phyloP scores from a whole-genome alignment of 345 rosid species.

The Euphorbia lathyris region DNA sequence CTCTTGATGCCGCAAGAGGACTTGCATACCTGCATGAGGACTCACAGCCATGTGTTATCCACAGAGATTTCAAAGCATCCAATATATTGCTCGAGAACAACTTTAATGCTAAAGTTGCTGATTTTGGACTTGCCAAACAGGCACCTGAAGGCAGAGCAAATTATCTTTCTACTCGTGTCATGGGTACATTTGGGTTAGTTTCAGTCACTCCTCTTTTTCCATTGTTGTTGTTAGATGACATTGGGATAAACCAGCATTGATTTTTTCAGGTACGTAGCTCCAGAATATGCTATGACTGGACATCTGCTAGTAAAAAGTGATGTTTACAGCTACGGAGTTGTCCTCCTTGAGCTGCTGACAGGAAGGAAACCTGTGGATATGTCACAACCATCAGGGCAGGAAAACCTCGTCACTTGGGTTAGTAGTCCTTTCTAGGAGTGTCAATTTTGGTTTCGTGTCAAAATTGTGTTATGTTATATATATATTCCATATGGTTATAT shows the following conservation, averaged over 20 bases:
- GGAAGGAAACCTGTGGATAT: slow-evolving; percentile 97
- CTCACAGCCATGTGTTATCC: slow-evolving; percentile 97
- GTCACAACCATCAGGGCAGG: slow-evolving; percentile 98
- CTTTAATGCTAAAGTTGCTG: slow-evolving; percentile 95
- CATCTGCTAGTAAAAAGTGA: slow-evolving; percentile 96
- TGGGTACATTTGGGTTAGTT: slow-evolving; percentile 99
- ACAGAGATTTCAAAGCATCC: slow-evolving; percentile 97
- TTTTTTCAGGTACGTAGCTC: slow-evolving; percentile 83
- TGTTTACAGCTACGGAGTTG: slow-evolving; percentile 98
- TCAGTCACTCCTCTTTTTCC: slow-evolving; percentile 11
- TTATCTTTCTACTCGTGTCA: slow-evolving; percentile 93
- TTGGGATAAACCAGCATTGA: slow-evolving; percentile 11
- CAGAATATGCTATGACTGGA: slow-evolving; percentile 99
- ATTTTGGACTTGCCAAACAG: slow-evolving; percentile 98
- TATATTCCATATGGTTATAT: too few species aligned
- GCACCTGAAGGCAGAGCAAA: slow-evolving; percentile 99
- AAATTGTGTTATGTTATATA: too few species aligned
- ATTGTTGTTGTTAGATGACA: not conserved
- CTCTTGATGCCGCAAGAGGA: slow-evolving; percentile 99
- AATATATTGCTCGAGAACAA: slow-evolving; percentile 94
- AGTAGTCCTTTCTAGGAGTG: slow-evolving; percentile 15
- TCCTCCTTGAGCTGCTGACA: slow-evolving; percentile 87
- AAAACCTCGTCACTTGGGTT: slow-evolving; percentile 98
- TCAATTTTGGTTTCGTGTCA: too few species aligned
- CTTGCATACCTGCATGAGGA: slow-evolving; percentile 96